Evolutionary conservation across 2,329 filamentous ascomycete genomes (phyloP).

Genomic region (Acarospora socialis): DNA sequence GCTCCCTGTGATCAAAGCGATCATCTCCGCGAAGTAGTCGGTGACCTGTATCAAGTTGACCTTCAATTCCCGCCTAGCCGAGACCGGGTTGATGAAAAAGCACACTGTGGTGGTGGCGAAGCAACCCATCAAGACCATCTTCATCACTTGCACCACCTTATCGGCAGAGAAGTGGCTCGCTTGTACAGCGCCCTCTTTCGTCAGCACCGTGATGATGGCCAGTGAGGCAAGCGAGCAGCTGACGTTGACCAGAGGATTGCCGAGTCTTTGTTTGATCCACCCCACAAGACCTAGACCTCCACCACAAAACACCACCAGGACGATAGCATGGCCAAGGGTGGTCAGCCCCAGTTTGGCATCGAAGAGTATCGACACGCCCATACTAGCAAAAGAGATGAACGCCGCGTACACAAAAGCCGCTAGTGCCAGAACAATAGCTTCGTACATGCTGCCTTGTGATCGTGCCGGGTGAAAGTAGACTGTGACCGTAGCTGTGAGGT

Average conservation of each 20-base stretch:
- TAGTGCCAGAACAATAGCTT: slow-evolving; percentile 63
- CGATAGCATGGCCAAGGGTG: slow-evolving; percentile 59
- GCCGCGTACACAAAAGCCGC: slow-evolving; percentile 67
- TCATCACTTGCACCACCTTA: slow-evolving; percentile 69
- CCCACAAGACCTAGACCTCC: slow-evolving; percentile 76
- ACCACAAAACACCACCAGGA: slow-evolving; percentile 72
- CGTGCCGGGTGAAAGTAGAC: slow-evolving; percentile 91
- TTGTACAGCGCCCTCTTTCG: slow-evolving; percentile 81
- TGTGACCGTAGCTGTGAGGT: slow-evolving; percentile 83
- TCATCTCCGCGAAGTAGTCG: slow-evolving; percentile 62
- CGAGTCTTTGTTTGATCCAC: slow-evolving; percentile 70
- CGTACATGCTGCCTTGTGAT: slow-evolving; percentile 76
- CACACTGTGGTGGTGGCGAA: slow-evolving; percentile 58
- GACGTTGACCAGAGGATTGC: slow-evolving; percentile 67
- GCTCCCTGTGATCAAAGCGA: slow-evolving; percentile 65
- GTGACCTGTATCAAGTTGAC: slow-evolving; percentile 61
- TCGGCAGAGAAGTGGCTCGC: slow-evolving; percentile 65
- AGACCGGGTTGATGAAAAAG: slow-evolving; percentile 62
- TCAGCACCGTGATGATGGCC: slow-evolving; percentile 76
- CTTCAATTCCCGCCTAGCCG: slow-evolving; percentile 59
- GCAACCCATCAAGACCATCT: slow-evolving; percentile 72
- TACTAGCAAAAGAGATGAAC: slow-evolving; percentile 64
- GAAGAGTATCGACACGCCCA: slow-evolving; percentile 75
- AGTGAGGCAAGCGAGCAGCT: slow-evolving; percentile 76
- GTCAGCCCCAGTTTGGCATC: slow-evolving; percentile 52